Evolutionary conservation across 768 basidiomycete species (phyloP), one percentile per base, ranked within the genome.

Genomic region (Kwoniella newhampshirensis): DNA sequence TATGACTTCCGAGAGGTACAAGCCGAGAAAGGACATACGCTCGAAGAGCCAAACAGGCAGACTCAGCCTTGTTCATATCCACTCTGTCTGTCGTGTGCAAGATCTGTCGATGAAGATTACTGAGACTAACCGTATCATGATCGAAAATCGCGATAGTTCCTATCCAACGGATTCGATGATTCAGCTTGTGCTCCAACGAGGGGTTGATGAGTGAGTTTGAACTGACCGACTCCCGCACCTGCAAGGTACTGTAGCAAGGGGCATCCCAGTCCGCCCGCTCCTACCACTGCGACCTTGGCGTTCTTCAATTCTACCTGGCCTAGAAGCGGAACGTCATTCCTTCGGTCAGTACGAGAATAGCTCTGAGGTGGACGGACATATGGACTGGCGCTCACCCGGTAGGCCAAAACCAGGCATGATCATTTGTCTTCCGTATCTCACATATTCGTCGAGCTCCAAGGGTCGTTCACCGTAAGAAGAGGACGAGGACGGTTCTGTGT

Each of bases 341-440:
- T 7, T 48, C 7, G 27, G 52, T n/a, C n/a, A 45, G 25, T 40
- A 11, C 41, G 17, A 3, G 37, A 23, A 17, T 15, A 27, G n/a
- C n/a, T n/a, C n/a, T n/a, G n/a, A n/a, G n/a, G n/a, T n/a, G n/a
- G n/a, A n/a, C n/a, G n/a, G n/a, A n/a, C n/a, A n/a, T n/a, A n/a
- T n/a, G n/a, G n/a, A n/a, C n/a, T n/a, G 0, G 17, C 9, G 57
- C 78, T 44, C 54, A 87, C 93, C 93, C 77, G 84, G 81, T 1
- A 97, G 80, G 8, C 93, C 93, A 71, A 96, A 87, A 17, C 85
- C 87, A 55, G 89, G 85, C 51, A 96, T 78, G 55, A 97, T 91
- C 92, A 99, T 94, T 73, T 99, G 94, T 52, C 96, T 81, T 41
- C 94, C 92, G 84, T 97, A 98, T 54, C 93, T 82, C 66, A 81